These are phyloP conservation scores for Margaritispora aquatica DNA, from an alignment of 495 filamentous ascomycete genomes.

Conservation along the genomic window DNA sequence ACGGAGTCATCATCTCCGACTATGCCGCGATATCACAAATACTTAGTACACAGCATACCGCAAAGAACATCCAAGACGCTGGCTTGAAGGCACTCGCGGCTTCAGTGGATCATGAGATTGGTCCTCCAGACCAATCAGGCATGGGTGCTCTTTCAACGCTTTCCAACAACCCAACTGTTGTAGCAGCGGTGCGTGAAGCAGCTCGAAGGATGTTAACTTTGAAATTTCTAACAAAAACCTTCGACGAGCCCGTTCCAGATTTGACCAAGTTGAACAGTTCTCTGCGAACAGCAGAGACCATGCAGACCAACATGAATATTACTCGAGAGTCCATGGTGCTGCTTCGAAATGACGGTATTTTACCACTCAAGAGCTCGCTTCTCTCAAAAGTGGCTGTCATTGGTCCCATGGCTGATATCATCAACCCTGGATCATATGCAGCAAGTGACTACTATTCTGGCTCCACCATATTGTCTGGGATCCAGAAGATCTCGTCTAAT, in stretches of 20 bases:
- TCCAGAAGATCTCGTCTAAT: neutral
- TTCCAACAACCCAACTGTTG: neutral
- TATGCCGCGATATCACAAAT: conserved; percentile 13
- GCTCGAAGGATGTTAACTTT: neutral
- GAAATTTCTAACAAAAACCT: neutral
- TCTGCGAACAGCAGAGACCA: neutral
- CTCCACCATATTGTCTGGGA: neutral
- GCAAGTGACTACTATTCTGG: neutral
- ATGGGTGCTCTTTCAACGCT: neutral
- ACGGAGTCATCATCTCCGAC: conserved; percentile 21
- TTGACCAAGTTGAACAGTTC: neutral
- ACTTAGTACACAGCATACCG: conserved; percentile 1
- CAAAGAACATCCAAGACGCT: conserved; percentile 10
- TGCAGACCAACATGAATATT: neutral
- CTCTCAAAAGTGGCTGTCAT: neutral
- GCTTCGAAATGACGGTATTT: neutral
- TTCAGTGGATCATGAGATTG: neutral
- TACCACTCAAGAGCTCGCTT: neutral
- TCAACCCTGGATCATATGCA: neutral
- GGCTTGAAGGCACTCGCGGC: conserved; percentile 50
- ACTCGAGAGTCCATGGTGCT: neutral
- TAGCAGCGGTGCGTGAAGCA: neutral
- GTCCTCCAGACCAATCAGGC: neutral
- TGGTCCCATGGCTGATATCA: neutral
- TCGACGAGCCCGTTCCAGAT: neutral